These are phyloP conservation scores for Debaryomycetaceae sp. DNA, from an alignment of 1,139 yeast species.

Conservation along the genomic window DNA sequence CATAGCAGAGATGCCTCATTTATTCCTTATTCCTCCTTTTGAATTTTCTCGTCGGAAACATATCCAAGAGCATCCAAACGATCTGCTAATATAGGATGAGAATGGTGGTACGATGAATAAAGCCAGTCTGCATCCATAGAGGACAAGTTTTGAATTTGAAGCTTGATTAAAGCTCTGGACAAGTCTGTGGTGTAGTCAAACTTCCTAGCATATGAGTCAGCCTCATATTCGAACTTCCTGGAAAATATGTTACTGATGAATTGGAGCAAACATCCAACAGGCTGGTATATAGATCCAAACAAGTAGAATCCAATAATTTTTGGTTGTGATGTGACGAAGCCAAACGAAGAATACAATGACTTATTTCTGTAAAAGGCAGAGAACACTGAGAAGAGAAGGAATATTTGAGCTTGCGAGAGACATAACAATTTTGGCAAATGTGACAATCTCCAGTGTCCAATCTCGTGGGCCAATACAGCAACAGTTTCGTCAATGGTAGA, in stretches of 20 bases:
- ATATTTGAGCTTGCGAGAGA: slow-evolving; percentile 61
- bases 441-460: slow-evolving; percentile 93
- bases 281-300: slow-evolving; percentile 71
- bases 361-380: slow-evolving; percentile 75
- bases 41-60: slow-evolving; percentile 43
- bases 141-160: slow-evolving; percentile 77
- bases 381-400: slow-evolving; percentile 65
- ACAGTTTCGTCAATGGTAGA: slow-evolving; percentile 77
- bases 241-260: slow-evolving; percentile 67
- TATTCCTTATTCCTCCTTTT: slow-evolving; percentile 1
- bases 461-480: slow-evolving; percentile 94
- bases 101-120: slow-evolving; percentile 82
- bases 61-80: slow-evolving; percentile 71
- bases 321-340: slow-evolving; percentile 65
- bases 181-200: slow-evolving; percentile 70
- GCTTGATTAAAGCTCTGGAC: slow-evolving; percentile 66
- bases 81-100: slow-evolving; percentile 89
- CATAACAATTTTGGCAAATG: slow-evolving; percentile 74
- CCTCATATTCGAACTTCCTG: slow-evolving; percentile 88
- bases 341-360: slow-evolving; percentile 76
- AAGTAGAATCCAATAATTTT: slow-evolving; percentile 75
- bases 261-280: slow-evolving; percentile 66
- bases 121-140: slow-evolving; percentile 86
- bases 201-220: slow-evolving; percentile 78
- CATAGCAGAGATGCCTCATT: neutral